phyloP scores from a whole-genome alignment of 2,329 filamentous ascomycete genomes.

The Cryphonectria carpinicola region DNA sequence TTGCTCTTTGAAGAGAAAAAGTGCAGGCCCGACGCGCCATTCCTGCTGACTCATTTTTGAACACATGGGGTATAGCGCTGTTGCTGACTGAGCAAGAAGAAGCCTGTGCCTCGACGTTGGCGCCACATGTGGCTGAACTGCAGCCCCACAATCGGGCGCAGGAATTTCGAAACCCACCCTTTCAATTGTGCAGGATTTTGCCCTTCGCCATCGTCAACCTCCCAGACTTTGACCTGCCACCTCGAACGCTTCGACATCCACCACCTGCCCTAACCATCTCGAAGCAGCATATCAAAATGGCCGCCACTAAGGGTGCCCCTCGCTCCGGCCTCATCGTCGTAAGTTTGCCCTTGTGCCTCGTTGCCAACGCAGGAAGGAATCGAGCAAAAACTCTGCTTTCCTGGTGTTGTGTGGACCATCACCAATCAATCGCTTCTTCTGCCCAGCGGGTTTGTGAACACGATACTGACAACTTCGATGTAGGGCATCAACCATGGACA shows the following conservation, averaged over 20 bases:
- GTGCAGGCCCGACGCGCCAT: not conserved
- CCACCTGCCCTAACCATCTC: not conserved
- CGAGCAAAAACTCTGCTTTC: slow-evolving; percentile 1
- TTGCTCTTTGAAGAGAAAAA: slow-evolving; percentile 14
- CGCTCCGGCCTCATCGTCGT: slow-evolving; percentile 15
- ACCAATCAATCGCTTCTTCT: not conserved
- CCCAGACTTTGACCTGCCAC: slow-evolving; percentile 1
- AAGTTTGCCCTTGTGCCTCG: not conserved
- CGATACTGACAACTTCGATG: not conserved
- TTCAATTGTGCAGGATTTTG: slow-evolving; percentile 8
- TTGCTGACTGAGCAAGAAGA: not conserved
- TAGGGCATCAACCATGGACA: not conserved
- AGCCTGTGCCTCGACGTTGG: not conserved
- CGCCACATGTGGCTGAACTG: not conserved
- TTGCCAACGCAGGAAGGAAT: not conserved
- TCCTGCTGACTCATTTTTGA: not conserved
- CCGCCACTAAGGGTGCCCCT: slow-evolving; percentile 2
- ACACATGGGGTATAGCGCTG: not conserved
- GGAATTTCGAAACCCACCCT: slow-evolving; percentile 1
- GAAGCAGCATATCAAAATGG: slow-evolving; percentile 16
- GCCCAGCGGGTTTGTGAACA: not conserved
- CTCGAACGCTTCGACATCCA: not conserved
- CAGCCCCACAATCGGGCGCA: slow-evolving; percentile 4
- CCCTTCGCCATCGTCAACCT: not conserved
- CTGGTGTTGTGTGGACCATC: slow-evolving; percentile 1